Conservation (phyloP, 176 grass and related monocot species). For the Cymbopogon citratus region DNA sequence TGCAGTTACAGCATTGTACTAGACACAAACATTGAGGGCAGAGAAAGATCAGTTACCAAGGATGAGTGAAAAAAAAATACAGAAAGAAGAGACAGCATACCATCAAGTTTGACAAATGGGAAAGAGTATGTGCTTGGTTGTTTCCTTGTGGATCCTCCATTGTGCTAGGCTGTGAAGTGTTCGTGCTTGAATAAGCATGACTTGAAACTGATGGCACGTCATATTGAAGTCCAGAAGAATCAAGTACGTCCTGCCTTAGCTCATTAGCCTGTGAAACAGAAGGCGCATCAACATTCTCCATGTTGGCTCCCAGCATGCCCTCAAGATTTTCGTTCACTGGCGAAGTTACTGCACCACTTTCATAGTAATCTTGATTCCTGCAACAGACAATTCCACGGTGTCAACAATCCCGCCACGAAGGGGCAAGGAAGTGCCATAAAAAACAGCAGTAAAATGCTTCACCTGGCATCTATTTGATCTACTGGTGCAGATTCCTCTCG, state of each 20-base stretch:
- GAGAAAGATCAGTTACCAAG: not conserved
- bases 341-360: slow-evolving; percentile 36
- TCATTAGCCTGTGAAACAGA: slow-evolving; percentile 69
- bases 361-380: slow-evolving; percentile 78
- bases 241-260: slow-evolving; percentile 47
- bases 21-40: not conserved
- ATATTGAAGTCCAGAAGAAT: slow-evolving; percentile 70
- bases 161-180: slow-evolving; percentile 54
- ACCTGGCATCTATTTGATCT: slow-evolving; percentile 75
- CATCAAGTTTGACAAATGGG: slow-evolving; percentile 76
- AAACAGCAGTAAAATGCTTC: not conserved
- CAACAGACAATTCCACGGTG: slow-evolving; percentile 16
- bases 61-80: not conserved
- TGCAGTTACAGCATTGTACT: not conserved
- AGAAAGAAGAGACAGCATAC: slow-evolving; percentile 31
- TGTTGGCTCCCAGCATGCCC: slow-evolving; percentile 45
- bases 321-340: slow-evolving; percentile 46
- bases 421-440: not conserved
- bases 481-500: slow-evolving; percentile 48
- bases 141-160: slow-evolving; percentile 64
- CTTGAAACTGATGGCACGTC: slow-evolving; percentile 66
- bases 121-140: slow-evolving; percentile 68
- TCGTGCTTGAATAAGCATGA: slow-evolving; percentile 48
- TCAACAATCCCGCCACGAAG: not conserved
- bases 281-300: slow-evolving; percentile 60